Percentiles rank a stretch among this genome's conserved stretches.
phyloP scores from a whole-genome alignment of 495 filamentous ascomycete species.

The Aspergillus homomorphus region DNA sequence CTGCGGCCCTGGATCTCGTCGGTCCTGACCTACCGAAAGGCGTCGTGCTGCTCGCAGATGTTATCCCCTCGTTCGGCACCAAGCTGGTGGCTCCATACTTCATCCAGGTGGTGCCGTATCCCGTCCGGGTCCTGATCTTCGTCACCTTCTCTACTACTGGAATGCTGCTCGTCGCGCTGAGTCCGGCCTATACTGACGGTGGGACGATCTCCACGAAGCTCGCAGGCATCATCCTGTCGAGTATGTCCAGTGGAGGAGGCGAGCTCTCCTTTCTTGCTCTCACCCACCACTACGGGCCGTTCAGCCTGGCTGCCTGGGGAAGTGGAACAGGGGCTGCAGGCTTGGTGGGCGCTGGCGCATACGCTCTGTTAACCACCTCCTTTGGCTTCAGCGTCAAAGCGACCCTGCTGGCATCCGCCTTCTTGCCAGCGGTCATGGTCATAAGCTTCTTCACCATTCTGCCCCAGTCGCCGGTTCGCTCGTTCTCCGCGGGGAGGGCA shows the following conservation, averaged over 20 bases:
- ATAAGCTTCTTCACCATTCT: conserved; percentile 79
- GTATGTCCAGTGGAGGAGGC: conserved; percentile 76
- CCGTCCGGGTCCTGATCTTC: conserved; percentile 67
- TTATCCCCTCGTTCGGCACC: conserved; percentile 81
- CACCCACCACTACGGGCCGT: conserved; percentile 91
- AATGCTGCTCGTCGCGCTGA: conserved; percentile 85
- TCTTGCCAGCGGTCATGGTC: conserved; percentile 78
- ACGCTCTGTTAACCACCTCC: conserved; percentile 79
- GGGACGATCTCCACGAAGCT: conserved; percentile 69
- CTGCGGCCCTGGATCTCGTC: conserved; percentile 93
- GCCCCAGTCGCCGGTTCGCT: conserved; percentile 57
- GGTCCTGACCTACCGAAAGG: conserved; percentile 81
- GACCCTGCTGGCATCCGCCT: conserved; percentile 72
- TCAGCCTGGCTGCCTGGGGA: conserved; percentile 87
- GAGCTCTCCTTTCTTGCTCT: conserved; percentile 87
- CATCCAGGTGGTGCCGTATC: conserved; percentile 82
- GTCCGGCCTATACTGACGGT: conserved; percentile 57
- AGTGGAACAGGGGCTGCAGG: conserved; percentile 91
- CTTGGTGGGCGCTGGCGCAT: conserved; percentile 79
- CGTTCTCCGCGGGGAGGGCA: conserved; percentile 12
- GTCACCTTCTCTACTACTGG: conserved; percentile 68
- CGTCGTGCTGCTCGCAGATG: conserved; percentile 87
- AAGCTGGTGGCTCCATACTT: conserved; percentile 92
- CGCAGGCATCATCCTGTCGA: conserved; percentile 79
- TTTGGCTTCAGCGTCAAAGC: conserved; percentile 65